Conservation (phyloP, 1,284 basidiomycete species). For the Tilletia indica region DNA sequence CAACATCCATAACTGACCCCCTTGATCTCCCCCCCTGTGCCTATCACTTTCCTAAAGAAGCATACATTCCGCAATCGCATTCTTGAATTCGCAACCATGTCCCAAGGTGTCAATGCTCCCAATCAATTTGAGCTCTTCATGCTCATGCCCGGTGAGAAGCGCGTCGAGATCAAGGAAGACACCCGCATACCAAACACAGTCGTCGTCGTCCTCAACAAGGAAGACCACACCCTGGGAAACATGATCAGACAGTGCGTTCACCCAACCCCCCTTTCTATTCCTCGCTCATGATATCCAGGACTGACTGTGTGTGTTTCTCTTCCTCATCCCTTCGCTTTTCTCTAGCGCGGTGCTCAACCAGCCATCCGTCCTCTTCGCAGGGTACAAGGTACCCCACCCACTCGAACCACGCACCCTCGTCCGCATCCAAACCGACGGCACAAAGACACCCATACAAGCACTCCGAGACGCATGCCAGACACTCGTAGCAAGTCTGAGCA, state of each 20-base stretch:
- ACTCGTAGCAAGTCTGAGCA: slow-evolving; percentile 72
- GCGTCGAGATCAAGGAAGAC: slow-evolving; percentile 87
- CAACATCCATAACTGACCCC: background rate
- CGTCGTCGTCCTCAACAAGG: slow-evolving; percentile 87
- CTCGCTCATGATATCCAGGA: background rate
- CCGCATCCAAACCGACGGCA: slow-evolving; percentile 93
- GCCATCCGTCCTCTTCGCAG: slow-evolving; percentile 73
- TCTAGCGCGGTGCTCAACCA: slow-evolving; percentile 45
- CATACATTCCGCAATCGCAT: background rate
- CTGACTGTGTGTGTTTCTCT: background rate
- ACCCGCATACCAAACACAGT: slow-evolving; percentile 96
- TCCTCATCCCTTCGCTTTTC: background rate
- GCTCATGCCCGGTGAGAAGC: slow-evolving; percentile 85
- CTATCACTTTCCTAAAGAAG: background rate
- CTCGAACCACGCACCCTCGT: slow-evolving; percentile 88
- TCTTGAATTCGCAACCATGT: background rate
- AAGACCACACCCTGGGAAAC: slow-evolving; percentile 95
- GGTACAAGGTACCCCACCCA: slow-evolving; percentile 96
- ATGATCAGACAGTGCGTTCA: slow-evolving; percentile 81
- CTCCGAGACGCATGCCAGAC: slow-evolving; percentile 80
- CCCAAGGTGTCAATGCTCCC: slow-evolving; percentile 69
- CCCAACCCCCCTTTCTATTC: background rate
- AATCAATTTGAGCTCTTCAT: slow-evolving; percentile 88
- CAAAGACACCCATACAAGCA: slow-evolving; percentile 75
- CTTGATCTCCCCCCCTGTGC: background rate